A percentile compares a stretch with the other conserved stretches of the same genome.
Evolutionary conservation across 352 stramenopile genomes (phyloP).

Genomic region (Phytophthora megakarya): DNA sequence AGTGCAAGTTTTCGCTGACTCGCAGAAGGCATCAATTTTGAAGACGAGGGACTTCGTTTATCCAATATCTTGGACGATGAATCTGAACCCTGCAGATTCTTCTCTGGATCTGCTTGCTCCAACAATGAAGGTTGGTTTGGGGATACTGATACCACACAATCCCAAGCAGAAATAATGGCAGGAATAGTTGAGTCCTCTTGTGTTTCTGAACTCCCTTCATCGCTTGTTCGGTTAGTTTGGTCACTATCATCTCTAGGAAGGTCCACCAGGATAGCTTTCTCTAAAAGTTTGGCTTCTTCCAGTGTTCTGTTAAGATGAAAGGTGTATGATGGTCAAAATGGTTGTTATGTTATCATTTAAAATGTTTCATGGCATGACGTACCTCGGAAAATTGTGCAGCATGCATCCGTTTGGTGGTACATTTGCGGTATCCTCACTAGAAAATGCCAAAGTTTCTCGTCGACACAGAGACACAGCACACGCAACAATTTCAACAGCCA

Average conservation of each 20-base stretch:
- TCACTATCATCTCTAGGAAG: constrained; percentile 9
- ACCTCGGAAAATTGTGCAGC: constrained; percentile 69
- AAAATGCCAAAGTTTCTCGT: constrained; percentile 12
- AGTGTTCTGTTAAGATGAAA: constrained; percentile 31
- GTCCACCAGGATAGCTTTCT: constrained; percentile 37
- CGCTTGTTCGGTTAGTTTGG: constrained; percentile 1
- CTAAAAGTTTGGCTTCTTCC: constrained; percentile 63
- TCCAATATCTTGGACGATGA: constrained; percentile 14
- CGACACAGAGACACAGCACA: constrained; percentile 36
- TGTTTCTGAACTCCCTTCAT: constrained; percentile 18
- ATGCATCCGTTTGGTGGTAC: constrained; percentile 34
- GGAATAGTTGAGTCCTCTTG: constrained; percentile 18
- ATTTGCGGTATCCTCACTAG: background rate
- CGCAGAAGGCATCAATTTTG: constrained; percentile 16
- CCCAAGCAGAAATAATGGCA: constrained; percentile 24
- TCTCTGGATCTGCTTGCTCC: constrained; percentile 3
- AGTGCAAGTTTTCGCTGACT: constrained; percentile 25
- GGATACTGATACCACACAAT: constrained; percentile 37
- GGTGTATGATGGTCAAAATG: background rate
- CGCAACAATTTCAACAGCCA: constrained; percentile 58
- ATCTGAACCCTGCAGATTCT: constrained; percentile 20
- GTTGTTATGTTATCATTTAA: too few relatives aligned
- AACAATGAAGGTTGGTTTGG: background rate
- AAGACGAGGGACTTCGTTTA: constrained; percentile 10
- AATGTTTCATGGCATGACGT: background rate